phyloP scores from a whole-genome alignment of 2,329 filamentous ascomycete species.

The Leptographium wingfieldii region DNA sequence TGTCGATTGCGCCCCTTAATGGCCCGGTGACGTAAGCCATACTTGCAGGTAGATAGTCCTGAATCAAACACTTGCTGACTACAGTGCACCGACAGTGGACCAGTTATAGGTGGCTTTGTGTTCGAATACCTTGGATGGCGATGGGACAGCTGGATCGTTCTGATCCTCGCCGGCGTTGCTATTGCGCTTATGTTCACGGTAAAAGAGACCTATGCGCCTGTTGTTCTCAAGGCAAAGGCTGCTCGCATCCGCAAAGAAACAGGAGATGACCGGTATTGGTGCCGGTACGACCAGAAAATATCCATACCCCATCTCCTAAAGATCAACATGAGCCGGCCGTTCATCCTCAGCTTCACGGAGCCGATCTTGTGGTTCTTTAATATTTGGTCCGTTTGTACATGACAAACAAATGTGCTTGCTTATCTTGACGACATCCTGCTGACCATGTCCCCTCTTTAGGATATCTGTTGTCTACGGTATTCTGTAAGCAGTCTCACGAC shows the following conservation, averaged over 20 bases:
- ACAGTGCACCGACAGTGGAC: slow-evolving; percentile 30
- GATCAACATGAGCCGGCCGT: slow-evolving; percentile 64
- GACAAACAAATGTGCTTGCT: neutral
- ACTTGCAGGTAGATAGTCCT: neutral
- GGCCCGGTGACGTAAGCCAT: slow-evolving; percentile 35
- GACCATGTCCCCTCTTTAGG: slow-evolving; percentile 23
- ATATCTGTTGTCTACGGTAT: slow-evolving; percentile 79
- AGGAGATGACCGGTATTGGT: slow-evolving; percentile 63
- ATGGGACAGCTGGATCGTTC: slow-evolving; percentile 72
- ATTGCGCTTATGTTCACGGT: slow-evolving; percentile 46
- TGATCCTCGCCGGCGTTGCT: slow-evolving; percentile 57
- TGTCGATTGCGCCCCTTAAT: slow-evolving; percentile 75
- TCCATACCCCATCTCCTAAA: slow-evolving; percentile 56
- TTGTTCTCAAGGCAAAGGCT: slow-evolving; percentile 54
- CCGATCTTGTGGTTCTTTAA: slow-evolving; percentile 67
- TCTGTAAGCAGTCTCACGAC: slow-evolving; percentile 25
- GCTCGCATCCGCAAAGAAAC: slow-evolving; percentile 52
- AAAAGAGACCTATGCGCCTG: slow-evolving; percentile 66
- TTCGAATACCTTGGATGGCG: slow-evolving; percentile 71
- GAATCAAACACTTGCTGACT: neutral
- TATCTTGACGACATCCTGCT: neutral
- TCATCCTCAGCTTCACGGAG: slow-evolving; percentile 65
- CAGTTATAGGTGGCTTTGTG: slow-evolving; percentile 62
- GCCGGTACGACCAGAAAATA: slow-evolving; percentile 61
- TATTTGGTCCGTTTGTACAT: slow-evolving; percentile 36